Evolutionary conservation across 176 grass and related monocot species (phyloP), one percentile per base, ranked within the genome.

Genomic region (Carex parvula): DNA sequence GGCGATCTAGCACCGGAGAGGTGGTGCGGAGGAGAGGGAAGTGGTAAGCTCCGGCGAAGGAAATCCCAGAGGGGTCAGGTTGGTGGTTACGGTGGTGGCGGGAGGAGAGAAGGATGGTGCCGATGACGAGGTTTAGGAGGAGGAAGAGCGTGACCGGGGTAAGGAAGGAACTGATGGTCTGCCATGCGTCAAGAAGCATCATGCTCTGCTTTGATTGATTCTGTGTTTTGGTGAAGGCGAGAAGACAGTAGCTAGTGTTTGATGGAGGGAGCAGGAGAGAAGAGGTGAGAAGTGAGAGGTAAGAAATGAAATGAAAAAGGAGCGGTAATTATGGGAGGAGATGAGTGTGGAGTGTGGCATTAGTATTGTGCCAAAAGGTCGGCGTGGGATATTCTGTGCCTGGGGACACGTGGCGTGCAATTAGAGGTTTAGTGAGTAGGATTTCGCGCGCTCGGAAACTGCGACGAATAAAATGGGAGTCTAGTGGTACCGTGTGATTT

Each of bases 91-190:
- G 85, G 64, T 81, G 85, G 44, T 48, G 79, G 17, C 81, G 88
- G 53, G 92, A 94, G 52, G 89, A 91, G 84, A 98, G 83, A 58
- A 88, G 86, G 91, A 98, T 98, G 84, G 92, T 94, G 79, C 84
- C 89, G 87, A 98, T 90, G 83, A 94, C 92, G 35, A 93, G 21
- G 86, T 98, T 98, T 66, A 94, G 85, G 8, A 98, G 67, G 50
- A 98, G 14, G 85, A 98, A 98, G 24, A 98, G 92, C n/a, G 50
- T 90, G n/a, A 82, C 68, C 8, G 92, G 90, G 48, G 90, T 87
- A 70, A 94, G 87, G 86, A 86, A 94, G 30, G 87, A 88, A 13
- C 79, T 83, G 20, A 91, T 4, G 21, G 86, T 79, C 33, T 79
- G 83, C 95, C 90, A 92, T 26, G 84, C 74, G 2, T 58, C 30